phyloP scores from a whole-genome alignment of 179 eudicot genomes.

The Nepenthes alata region DNA sequence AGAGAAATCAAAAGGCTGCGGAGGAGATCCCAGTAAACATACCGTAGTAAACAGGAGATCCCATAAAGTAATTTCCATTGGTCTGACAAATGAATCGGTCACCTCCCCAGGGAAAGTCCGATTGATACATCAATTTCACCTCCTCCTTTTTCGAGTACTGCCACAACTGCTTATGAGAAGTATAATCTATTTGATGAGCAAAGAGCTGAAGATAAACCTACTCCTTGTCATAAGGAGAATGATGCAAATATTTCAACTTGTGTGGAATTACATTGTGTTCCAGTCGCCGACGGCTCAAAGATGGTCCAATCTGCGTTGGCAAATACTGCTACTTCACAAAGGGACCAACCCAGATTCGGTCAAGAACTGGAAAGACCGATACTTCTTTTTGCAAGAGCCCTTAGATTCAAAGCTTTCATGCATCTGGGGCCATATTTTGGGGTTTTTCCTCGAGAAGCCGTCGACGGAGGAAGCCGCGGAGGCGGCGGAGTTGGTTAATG shows the following conservation, averaged over 20 bases:
- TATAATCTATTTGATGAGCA: conserved; percentile 20
- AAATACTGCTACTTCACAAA: conserved; percentile 25
- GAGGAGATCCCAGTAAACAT: too few species aligned
- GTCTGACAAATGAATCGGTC: conserved; percentile 16
- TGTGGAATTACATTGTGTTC: conserved; percentile 24
- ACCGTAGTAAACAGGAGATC: conserved; percentile 7
- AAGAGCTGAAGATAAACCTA: conserved; percentile 23
- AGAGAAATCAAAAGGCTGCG: conserved; percentile 13
- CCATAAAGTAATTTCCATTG: conserved; percentile 13
- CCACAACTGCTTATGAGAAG: conserved; percentile 30
- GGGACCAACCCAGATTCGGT: too few species aligned
- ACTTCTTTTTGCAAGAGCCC: too few species aligned
- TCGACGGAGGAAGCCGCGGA: too few species aligned
- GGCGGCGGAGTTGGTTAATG: too few species aligned
- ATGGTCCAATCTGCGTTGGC: conserved; percentile 60
- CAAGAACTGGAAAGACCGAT: too few species aligned
- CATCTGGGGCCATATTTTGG: too few species aligned
- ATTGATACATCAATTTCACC: conserved; percentile 49
- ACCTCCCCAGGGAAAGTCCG: conserved; percentile 25
- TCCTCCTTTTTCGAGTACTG: conserved; percentile 43
- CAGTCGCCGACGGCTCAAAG: conserved; percentile 40
- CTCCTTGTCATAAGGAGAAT: conserved; percentile 17
- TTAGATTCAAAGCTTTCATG: too few species aligned
- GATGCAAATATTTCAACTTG: conserved; percentile 21
- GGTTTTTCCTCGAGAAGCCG: too few species aligned